Base-by-base conservation (phyloP, 352 stramenopile species). In the Aphanomyces stellatus region DNA sequence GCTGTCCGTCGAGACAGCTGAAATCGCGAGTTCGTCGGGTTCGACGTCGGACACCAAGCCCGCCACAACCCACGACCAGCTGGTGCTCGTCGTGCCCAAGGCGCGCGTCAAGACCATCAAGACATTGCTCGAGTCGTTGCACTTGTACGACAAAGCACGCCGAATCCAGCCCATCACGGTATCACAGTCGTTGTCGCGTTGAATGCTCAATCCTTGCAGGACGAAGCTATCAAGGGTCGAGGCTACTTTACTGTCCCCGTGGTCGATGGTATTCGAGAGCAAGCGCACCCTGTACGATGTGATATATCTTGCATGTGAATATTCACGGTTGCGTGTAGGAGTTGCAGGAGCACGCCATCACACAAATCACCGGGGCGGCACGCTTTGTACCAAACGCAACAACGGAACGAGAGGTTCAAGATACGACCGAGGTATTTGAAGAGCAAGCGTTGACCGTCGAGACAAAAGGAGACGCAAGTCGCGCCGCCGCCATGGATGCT, bases 141-240 rank as follows among this genome's bases (percentile, higher is more conserved):
- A 74, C 0, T 74, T 90, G 8, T 95, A 95, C 57, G 86, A 95
- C 80, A 93, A 91, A 66, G 72, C 78, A 1, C 84, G 86, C 7
- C 84, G 86, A 22, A 78, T 95, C 11, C 81, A 88, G 56, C 69
- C 81, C 8, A 66, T 77, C n/a, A n/a, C n/a, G n/a, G n/a, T n/a
- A n/a, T n/a, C n/a, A n/a, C n/a, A n/a, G n/a, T n/a, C n/a, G n/a
- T n/a, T n/a, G n/a, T n/a, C n/a, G 35, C 35, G 35, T 42, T 17
- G 35, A 17, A 42, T 42, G 35, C 35, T 17, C 35, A 42, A 17
- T 15, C 35, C 35, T 46, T 19, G n/a, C n/a, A 11, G 35, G 7
- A 42, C 15, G 35, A 42, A 15, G 7, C 37, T 19, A 22, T 46
- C 13, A 11, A 22, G n/a, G 37, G 37, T 46, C n/a, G 31, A 59